These are phyloP conservation scores for Coniella lustricola DNA, from an alignment of 2,329 filamentous ascomycete genomes.

Conservation along the genomic window DNA sequence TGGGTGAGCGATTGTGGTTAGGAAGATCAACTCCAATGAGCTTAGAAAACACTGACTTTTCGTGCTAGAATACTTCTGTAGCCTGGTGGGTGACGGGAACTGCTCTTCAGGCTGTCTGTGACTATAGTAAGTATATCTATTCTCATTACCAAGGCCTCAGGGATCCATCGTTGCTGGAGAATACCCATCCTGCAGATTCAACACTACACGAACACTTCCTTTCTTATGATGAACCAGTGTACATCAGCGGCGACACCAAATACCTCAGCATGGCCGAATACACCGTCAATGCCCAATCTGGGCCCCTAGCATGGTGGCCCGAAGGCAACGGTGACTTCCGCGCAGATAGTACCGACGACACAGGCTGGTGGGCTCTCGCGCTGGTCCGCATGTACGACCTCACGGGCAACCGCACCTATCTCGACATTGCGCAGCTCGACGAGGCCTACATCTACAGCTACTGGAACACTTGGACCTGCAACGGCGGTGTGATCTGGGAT, in stretches of 20 bases:
- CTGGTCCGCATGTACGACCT: slow-evolving; percentile 52
- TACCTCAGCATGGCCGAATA: slow-evolving; percentile 25
- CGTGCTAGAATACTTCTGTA: slow-evolving; percentile 24
- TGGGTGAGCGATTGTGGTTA: too few species aligned
- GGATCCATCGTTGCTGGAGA: too few species aligned
- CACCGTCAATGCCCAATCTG: slow-evolving; percentile 28
- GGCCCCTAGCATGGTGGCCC: slow-evolving; percentile 29
- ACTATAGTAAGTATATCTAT: slow-evolving; percentile 24
- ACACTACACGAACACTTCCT: too few species aligned
- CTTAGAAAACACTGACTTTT: not conserved
- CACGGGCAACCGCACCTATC: slow-evolving; percentile 43
- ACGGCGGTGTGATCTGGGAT: slow-evolving; percentile 51
- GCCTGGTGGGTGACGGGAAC: slow-evolving; percentile 34
- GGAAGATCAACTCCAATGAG: too few species aligned
- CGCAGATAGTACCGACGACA: slow-evolving; percentile 44
- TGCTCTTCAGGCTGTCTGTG: slow-evolving; percentile 28
- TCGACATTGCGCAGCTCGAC: slow-evolving; percentile 44
- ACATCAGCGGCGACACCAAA: slow-evolving; percentile 22
- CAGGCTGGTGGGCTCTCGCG: slow-evolving; percentile 58
- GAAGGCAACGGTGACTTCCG: slow-evolving; percentile 32
- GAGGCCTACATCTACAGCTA: slow-evolving; percentile 51
- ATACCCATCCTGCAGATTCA: too few species aligned
- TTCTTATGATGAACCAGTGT: slow-evolving; percentile 16
- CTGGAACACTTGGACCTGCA: slow-evolving; percentile 38
- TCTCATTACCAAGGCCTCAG: not conserved